These are phyloP conservation scores for Aschersonia sp. DNA, from an alignment of 2,329 filamentous ascomycete genomes.

Conservation along the genomic window DNA sequence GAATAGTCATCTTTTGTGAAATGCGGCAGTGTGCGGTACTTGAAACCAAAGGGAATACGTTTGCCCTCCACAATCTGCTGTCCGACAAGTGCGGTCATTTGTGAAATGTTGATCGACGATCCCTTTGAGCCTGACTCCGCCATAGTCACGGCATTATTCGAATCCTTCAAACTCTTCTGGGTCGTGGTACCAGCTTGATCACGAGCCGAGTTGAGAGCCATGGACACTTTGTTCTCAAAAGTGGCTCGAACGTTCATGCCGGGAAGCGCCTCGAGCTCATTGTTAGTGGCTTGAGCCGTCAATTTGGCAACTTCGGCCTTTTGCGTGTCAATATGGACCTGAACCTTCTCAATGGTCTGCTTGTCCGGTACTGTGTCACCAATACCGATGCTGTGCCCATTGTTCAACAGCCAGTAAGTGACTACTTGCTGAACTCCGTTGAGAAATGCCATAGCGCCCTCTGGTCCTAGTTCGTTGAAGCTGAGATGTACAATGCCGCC, in stretches of 20 bases:
- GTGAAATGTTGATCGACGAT: slow-evolving; percentile 97
- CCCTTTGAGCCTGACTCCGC: slow-evolving; percentile 94
- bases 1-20: slow-evolving; percentile 99
- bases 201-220: slow-evolving; percentile 87
- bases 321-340: slow-evolving; percentile 64
- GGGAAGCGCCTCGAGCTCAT: slow-evolving; percentile 79
- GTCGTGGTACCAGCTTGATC: slow-evolving; percentile 90
- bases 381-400: slow-evolving; percentile 95
- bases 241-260: slow-evolving; percentile 99
- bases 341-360: slow-evolving; percentile 70
- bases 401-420: slow-evolving; percentile 93
- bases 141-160: slow-evolving; percentile 96
- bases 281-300: slow-evolving; percentile 66
- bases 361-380: slow-evolving; percentile 94
- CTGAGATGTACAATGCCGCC: slow-evolving; percentile 91
- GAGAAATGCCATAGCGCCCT: slow-evolving; percentile 84
- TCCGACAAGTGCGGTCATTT: slow-evolving; percentile 96
- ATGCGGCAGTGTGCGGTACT: slow-evolving; percentile 90
- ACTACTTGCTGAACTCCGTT: slow-evolving; percentile 91
- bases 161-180: slow-evolving; percentile 82
- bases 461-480: slow-evolving; percentile 84
- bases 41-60: slow-evolving; percentile 98
- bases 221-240: slow-evolving; percentile 94
- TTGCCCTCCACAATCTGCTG: slow-evolving; percentile 98
- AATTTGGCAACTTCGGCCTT: slow-evolving; percentile 70